A percentile compares a stretch with the other conserved stretches of the same genome.
phyloP scores from a whole-genome alignment of 2,329 filamentous ascomycete genomes.

The Lasiodiplodia sp. region DNA sequence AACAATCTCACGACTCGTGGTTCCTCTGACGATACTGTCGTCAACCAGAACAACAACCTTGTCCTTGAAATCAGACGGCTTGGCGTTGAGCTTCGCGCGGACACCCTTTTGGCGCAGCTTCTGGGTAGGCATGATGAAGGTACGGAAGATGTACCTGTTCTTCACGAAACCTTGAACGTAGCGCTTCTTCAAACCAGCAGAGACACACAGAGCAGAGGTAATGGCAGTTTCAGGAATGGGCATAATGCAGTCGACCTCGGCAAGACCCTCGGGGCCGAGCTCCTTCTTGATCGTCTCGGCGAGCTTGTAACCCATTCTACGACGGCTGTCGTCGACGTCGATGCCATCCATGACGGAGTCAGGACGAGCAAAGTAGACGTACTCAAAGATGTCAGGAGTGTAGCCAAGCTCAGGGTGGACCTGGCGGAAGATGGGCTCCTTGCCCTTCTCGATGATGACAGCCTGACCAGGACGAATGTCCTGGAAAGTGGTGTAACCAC shows the following conservation, averaged over 20 bases:
- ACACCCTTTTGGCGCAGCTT: conserved; percentile 83
- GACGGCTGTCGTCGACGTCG: conserved; percentile 80
- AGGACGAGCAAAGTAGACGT: conserved; percentile 84
- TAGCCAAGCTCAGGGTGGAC: conserved; percentile 73
- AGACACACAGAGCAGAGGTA: conserved; percentile 78
- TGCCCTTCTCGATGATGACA: conserved; percentile 83
- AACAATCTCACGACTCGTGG: conserved; percentile 80
- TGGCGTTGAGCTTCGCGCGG: conserved; percentile 86
- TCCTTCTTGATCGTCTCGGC: conserved; percentile 74
- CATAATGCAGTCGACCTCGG: conserved; percentile 83
- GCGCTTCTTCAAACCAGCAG: conserved; percentile 77
- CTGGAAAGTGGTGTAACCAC: conserved; percentile 77
- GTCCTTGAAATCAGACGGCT: conserved; percentile 82
- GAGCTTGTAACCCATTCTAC: conserved; percentile 85
- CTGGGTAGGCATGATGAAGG: conserved; percentile 88
- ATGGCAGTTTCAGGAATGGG: conserved; percentile 86
- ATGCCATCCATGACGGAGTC: conserved; percentile 88
- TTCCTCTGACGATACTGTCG: conserved; percentile 88
- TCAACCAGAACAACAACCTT: conserved; percentile 85
- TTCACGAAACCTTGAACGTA: conserved; percentile 86
- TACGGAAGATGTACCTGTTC: conserved; percentile 88
- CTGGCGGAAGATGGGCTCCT: conserved; percentile 76
- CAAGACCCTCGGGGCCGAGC: conserved; percentile 72
- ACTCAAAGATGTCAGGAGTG: conserved; percentile 86
- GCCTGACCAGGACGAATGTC: conserved; percentile 86